phyloP scores from a whole-genome alignment of 2,329 filamentous ascomycete species.

The Hymenoscyphus infarciens region DNA sequence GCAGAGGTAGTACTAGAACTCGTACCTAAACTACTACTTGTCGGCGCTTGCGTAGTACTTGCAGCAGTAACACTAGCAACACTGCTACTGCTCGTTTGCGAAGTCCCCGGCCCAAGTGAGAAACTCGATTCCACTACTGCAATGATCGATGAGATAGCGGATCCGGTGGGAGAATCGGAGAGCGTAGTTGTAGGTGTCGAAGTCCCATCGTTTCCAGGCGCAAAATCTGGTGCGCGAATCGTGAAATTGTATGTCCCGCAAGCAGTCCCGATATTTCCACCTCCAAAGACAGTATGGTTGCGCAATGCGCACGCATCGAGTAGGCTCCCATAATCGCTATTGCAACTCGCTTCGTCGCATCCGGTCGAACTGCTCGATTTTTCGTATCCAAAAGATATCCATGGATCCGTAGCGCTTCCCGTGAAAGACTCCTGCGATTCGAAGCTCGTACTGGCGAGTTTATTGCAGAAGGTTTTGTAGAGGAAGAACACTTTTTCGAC shows the following conservation, averaged over 20 bases:
- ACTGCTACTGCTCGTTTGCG: not conserved
- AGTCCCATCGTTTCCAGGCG: slow-evolving; percentile 8
- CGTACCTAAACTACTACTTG: slow-evolving; percentile 4
- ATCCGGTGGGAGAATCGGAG: not conserved
- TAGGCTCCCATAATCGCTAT: slow-evolving; percentile 10
- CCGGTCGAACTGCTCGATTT: not conserved
- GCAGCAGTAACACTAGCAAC: not conserved
- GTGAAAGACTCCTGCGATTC: slow-evolving; percentile 8
- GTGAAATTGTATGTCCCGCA: slow-evolving; percentile 20
- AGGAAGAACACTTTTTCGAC: slow-evolving; percentile 13
- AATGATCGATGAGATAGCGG: not conserved
- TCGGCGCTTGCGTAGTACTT: not conserved
- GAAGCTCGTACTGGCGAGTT: slow-evolving; percentile 13
- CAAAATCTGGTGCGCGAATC: slow-evolving; percentile 8
- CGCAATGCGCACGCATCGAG: slow-evolving; percentile 11
- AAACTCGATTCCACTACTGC: not conserved
- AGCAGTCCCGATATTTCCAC: slow-evolving; percentile 10
- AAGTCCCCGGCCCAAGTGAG: not conserved
- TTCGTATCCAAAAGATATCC: slow-evolving; percentile 17
- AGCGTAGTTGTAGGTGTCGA: not conserved
- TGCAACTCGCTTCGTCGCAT: slow-evolving; percentile 7
- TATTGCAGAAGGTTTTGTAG: slow-evolving; percentile 17
- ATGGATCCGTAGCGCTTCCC: slow-evolving; percentile 10
- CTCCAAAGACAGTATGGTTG: slow-evolving; percentile 15
- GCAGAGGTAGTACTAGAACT: not conserved